Base-by-base conservation (phyloP, 192 early-diverging fungal species). In the Jimgerdemannia flammicorona region DNA sequence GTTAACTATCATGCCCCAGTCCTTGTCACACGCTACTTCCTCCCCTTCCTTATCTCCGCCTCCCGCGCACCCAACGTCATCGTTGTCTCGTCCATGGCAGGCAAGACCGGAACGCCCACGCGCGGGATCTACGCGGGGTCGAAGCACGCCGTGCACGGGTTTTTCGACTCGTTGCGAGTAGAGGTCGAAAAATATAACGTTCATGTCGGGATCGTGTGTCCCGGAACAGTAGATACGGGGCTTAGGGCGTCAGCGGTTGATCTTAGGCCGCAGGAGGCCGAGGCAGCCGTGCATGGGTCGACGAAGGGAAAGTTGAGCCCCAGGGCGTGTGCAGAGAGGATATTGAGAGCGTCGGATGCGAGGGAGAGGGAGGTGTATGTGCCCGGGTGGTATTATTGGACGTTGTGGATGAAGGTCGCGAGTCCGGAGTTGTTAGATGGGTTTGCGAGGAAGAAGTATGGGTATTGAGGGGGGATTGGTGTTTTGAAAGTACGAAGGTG, bases 71-170 rank as follows among this genome's bases (percentile, higher is more conserved):
- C 83, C 29, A 87, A 88, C 74, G 83, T 95, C 7, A 85, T 93
- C 3, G 91, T 95, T 39, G 85, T 95, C 4, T 93, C 91, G 0
- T 95, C 93, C 43, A 85, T 91, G 72, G 92, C 94, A 3, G 91
- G 92, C 4, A 83, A 90, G 59, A 69, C 93, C 3, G 90, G 89
- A 4, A 91, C 93, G 41, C 93, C 93, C 4, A 94, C 95, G 6
- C 88, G 94, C 4, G 81, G 90, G 4, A 78, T 96, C 67, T 97
- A 97, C 74, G 86, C 89, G 59, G 90, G 91, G 2, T 89, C 88
- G 69, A 97, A 97, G 67, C 91, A 93, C 74, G 95, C 95, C 0
- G 80, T 93, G 3, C 89, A 90, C 40, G 95, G 93, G 0, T 97
- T 92, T 80, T 95, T 97, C 84, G 85, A 88, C 65, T 84, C 94